Conservation (phyloP, 2,329 filamentous ascomycete species). For the Colletotrichum sp. region DNA sequence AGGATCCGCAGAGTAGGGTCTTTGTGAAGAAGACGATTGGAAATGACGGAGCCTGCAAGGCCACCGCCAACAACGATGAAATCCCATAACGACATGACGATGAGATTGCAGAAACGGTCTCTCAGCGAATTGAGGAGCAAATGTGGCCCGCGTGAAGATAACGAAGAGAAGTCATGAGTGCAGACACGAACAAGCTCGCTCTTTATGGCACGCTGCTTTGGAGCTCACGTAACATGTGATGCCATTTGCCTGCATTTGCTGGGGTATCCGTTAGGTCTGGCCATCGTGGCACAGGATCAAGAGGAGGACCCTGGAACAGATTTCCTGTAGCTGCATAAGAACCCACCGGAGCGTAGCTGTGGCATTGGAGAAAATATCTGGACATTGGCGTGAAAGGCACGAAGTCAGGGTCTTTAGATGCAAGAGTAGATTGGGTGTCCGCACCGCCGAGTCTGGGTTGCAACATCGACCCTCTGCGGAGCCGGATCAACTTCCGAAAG, state of each 20-base stretch:
- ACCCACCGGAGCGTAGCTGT: background rate
- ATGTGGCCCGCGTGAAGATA: background rate
- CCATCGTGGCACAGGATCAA: background rate
- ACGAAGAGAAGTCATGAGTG: background rate
- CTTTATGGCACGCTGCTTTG: background rate
- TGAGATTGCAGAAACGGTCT: background rate
- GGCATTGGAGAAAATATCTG: background rate
- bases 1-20: conserved; percentile 34
- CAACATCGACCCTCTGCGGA: background rate
- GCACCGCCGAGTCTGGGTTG: background rate
- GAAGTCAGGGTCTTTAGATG: background rate
- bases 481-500: background rate
- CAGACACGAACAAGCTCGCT: background rate
- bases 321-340: background rate
- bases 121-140: background rate
- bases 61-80: conserved; percentile 44
- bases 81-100: conserved; percentile 26
- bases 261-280: background rate
- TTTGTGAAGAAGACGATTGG: conserved; percentile 32
- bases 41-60: conserved; percentile 38
- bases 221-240: background rate
- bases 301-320: background rate
- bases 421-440: background rate
- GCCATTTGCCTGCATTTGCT: background rate
- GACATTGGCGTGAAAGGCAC: background rate